Conservation (phyloP, 1,284 basidiomycete species). For the Coniferiporia sulphurascens region DNA sequence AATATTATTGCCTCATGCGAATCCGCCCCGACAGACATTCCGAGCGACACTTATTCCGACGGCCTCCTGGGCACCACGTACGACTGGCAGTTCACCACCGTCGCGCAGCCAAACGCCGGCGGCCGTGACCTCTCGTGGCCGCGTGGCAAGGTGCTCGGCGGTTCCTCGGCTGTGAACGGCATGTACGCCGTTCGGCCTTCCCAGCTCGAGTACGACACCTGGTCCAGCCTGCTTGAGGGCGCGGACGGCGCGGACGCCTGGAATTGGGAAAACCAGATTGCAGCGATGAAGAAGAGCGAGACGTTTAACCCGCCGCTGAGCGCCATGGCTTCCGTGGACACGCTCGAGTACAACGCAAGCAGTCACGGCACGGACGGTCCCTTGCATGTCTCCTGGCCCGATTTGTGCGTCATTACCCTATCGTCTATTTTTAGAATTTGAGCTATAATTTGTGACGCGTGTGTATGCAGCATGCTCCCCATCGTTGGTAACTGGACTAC, state of each 20-base stretch:
- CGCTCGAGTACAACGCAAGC: constrained; percentile 36
- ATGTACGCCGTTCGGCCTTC: constrained; percentile 60
- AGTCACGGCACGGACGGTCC: constrained; percentile 44
- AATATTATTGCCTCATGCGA: constrained; percentile 8
- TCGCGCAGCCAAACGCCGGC: constrained; percentile 39
- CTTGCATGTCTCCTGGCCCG: constrained; percentile 45
- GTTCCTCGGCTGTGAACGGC: constrained; percentile 68
- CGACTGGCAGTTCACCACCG: constrained; percentile 62
- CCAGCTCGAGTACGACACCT: constrained; percentile 49
- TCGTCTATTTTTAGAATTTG: neutral
- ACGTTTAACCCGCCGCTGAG: constrained; percentile 37
- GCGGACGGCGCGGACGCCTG: constrained; percentile 37
- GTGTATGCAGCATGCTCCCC: constrained; percentile 37
- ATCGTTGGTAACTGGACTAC: constrained; percentile 49
- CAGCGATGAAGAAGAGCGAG: constrained; percentile 50
- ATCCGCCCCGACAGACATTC: constrained; percentile 35
- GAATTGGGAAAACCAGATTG: constrained; percentile 51
- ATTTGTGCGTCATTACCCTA: constrained; percentile 38
- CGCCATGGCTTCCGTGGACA: constrained; percentile 31
- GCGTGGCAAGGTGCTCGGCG: constrained; percentile 66
- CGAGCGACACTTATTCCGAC: constrained; percentile 46
- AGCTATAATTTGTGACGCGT: constrained; percentile 5
- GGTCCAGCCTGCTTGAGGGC: constrained; percentile 40
- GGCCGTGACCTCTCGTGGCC: constrained; percentile 47
- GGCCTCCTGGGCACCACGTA: constrained; percentile 46